These are phyloP conservation scores for Dittrichia graveolens DNA, from an alignment of 129 eudicot genomes.

Conservation along the genomic window DNA sequence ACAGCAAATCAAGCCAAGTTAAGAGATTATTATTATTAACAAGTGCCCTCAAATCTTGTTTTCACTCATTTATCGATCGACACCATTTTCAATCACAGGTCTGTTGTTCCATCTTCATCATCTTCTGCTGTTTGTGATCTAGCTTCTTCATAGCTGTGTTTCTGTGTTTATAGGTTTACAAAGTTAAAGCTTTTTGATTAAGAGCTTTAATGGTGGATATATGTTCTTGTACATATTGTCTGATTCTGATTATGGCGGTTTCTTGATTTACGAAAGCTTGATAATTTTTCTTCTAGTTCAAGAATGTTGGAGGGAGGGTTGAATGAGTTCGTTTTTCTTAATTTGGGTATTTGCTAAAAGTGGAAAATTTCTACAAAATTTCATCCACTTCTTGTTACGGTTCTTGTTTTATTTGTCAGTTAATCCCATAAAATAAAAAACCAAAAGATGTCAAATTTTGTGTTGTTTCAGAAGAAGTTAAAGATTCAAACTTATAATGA, in stretches of 20 bases:
- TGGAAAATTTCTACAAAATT: not conserved
- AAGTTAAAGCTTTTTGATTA: conserved; percentile 21
- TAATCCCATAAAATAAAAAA: not conserved
- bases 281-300: conserved; percentile 1
- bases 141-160: not conserved
- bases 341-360: not conserved
- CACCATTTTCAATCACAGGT: conserved; percentile 15
- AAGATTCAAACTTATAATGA: not conserved
- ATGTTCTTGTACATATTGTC: not conserved
- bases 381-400: not conserved
- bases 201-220: conserved; percentile 12
- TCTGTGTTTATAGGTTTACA: conserved; percentile 6
- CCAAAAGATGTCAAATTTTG: too few species aligned
- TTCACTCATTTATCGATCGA: not conserved
- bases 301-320: conserved; percentile 1
- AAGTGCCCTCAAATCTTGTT: too few species aligned
- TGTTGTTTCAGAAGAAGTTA: not conserved
- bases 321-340: not conserved
- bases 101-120: conserved; percentile 18
- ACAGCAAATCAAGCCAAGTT: not conserved
- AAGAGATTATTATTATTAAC: not conserved
- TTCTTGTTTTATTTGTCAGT: not conserved
- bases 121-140: conserved; percentile 2
- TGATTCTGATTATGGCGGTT: too few species aligned
- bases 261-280: conserved; percentile 9